Evolutionary conservation across 345 rosid species (phyloP), one percentile per base, ranked within the genome.

Genomic region (Citrus sp.): DNA sequence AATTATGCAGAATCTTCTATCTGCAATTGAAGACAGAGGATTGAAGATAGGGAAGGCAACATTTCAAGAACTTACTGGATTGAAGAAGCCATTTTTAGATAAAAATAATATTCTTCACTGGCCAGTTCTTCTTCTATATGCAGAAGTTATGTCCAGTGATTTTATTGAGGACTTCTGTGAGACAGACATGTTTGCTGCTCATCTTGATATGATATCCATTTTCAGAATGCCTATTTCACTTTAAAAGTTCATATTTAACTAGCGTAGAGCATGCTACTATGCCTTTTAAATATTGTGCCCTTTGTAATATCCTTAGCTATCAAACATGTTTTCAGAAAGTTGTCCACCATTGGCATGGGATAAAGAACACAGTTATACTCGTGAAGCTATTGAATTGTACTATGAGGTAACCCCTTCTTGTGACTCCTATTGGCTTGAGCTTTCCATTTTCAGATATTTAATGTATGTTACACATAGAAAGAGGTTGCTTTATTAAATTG

Each of bases 81-180:
- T 90, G 79, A 93, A 79, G 85, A 93, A 92, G 81, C 99, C 97
- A 37, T 68, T 80, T 21, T 80, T 95, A 63, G 97, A 95, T 87
- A 87, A 82, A 78, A 86, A 80, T 81, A 88, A 86, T 76, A 91
- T 92, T 80, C 88, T 95, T 58, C 98, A 93, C 81, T 95, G 98
- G 98, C 96, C 97, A 54, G 93, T 92, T 82, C 83, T 95, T 83
- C 89, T 93, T 82, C 86, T 95, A 70, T 95, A 93, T 73, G 93
- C 95, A 32, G 99, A 95, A 83, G 93, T 88, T 79, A 92, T 95
- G 95, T 88, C 96, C 70, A 92, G 96, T 76, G 98, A 95, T 85
- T 92, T 95, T 72, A 87, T 95, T 7, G 96, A 95, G 86, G 95
- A 89, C 82, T 95, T 93, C 85, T 89, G 91, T 46, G 98, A 95